phyloP scores from a whole-genome alignment of 2,329 filamentous ascomycete genomes.

The Scytalidium lignicola region DNA sequence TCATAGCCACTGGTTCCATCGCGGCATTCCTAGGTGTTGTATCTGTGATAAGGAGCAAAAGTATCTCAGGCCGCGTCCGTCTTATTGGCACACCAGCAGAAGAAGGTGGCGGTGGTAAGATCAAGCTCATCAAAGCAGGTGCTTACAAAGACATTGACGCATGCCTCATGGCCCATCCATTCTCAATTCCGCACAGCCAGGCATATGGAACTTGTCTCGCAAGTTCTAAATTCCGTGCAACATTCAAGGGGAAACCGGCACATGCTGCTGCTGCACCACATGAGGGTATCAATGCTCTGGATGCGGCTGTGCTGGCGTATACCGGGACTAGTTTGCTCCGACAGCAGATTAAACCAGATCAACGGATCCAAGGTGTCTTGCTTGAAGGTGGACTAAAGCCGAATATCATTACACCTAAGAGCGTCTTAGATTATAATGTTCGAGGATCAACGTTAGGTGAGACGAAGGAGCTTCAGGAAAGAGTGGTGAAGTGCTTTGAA shows the following conservation, averaged over 20 bases:
- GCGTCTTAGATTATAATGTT: slow-evolving; percentile 2
- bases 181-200: slow-evolving; percentile 41
- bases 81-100: slow-evolving; percentile 15
- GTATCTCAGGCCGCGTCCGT: slow-evolving; percentile 15
- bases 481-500: slow-evolving; percentile 19
- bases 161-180: slow-evolving; percentile 33
- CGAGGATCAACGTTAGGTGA: slow-evolving; percentile 13
- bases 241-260: slow-evolving; percentile 19
- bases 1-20: slow-evolving; percentile 30
- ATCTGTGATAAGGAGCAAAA: slow-evolving; percentile 8
- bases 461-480: slow-evolving; percentile 9
- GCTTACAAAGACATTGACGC: slow-evolving; percentile 32
- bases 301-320: slow-evolving; percentile 31
- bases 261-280: slow-evolving; percentile 31
- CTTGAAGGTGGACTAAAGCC: slow-evolving; percentile 24
- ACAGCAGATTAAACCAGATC: slow-evolving; percentile 14
- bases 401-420: background rate
- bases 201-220: slow-evolving; percentile 21
- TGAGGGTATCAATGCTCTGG: slow-evolving; percentile 32
- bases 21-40: slow-evolving; percentile 29
- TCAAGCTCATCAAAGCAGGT: slow-evolving; percentile 35
- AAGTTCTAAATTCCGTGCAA: slow-evolving; percentile 1
- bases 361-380: slow-evolving; percentile 31
- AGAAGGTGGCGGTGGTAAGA: slow-evolving; percentile 26
- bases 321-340: slow-evolving; percentile 21